Evolutionary conservation across 805 yeast species (phyloP), one percentile per base, ranked within the genome.

Genomic region (Danielia reshetovae): DNA sequence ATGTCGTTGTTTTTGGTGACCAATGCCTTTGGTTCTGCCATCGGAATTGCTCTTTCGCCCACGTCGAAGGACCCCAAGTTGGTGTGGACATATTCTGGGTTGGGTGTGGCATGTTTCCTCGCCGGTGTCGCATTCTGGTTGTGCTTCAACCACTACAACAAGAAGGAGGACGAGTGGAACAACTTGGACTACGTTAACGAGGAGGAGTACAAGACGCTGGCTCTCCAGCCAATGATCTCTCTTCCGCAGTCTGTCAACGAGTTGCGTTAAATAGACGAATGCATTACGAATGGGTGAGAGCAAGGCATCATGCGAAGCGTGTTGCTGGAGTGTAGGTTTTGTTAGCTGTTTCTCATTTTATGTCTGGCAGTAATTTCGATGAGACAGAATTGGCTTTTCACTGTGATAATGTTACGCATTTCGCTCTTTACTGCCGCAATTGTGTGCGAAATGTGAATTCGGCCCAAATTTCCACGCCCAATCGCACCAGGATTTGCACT

Each of bases 11-110:
- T 79, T 67, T 68, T 85, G 51, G 62, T 84, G 38, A 81, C 84
- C 27, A 79, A 70, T 46, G 93, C 94, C n/a, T 49, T 81, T 33
- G 88, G 93, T 39, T 73, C 90, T 17, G 87, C 88, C 14, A 51
- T 83, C 30, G 87, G 89, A 49, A 78, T 79, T 57, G 85, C 87
- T 10, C 64, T 81, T 34, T 75, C 85, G 12, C 72, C 86, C 18
- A 76, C 81, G 8, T 68, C 85, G 8, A 70, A 60, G 38, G 77
- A 84, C 60, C 90, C 90, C 29, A 75, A 82, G 62, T 70, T 77
- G 51, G 73, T 75, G 29, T 79, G 86, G 85, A 72, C 76, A 51
- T 84, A 76, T 59, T 66, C 74, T 32, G 85, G 83, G 32, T 68
- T 81, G 42, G 80, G 79, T 13, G 57, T 70, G 30, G 70, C 83